Evolutionary conservation across 768 basidiomycete species (phyloP).

Genomic region (Gloeophyllum trabeum): DNA sequence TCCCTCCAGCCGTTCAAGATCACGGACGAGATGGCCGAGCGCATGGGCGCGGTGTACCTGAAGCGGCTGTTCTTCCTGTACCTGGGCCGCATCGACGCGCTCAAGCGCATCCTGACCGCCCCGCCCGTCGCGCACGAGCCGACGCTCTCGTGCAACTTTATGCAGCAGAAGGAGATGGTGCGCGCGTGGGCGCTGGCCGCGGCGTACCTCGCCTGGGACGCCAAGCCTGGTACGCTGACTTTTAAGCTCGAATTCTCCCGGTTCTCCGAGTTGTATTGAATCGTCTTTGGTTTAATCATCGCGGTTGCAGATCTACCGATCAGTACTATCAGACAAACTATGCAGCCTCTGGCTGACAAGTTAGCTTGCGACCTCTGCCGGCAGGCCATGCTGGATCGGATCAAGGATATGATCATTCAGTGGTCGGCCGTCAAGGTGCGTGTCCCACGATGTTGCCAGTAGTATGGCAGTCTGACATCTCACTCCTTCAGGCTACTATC

Average conservation of each 20-base stretch:
- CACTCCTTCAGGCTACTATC: no score
- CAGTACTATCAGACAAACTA: background rate
- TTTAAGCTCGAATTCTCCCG: no score
- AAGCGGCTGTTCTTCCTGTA: conserved; percentile 29
- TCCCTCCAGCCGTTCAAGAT: conserved; percentile 21
- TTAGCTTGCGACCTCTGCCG: background rate
- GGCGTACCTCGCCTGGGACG: conserved; percentile 18
- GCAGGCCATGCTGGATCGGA: background rate
- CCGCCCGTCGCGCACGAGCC: conserved; percentile 16
- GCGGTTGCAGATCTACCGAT: background rate
- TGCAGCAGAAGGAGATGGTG: conserved; percentile 12
- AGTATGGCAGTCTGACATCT: no score
- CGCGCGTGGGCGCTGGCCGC: conserved; percentile 19
- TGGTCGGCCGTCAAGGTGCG: background rate
- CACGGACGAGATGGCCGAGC: conserved; percentile 25
- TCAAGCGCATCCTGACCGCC: conserved; percentile 18
- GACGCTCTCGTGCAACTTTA: conserved; percentile 9
- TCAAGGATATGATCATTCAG: background rate
- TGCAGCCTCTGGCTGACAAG: background rate
- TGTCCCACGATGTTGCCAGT: no score
- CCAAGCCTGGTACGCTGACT: conserved; percentile 13
- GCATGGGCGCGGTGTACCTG: conserved; percentile 30
- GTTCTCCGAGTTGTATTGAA: background rate
- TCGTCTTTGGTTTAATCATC: background rate
- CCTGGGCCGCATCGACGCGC: conserved; percentile 20